Conservation (phyloP, 306 rosid species). For the Quercus variabilis region DNA sequence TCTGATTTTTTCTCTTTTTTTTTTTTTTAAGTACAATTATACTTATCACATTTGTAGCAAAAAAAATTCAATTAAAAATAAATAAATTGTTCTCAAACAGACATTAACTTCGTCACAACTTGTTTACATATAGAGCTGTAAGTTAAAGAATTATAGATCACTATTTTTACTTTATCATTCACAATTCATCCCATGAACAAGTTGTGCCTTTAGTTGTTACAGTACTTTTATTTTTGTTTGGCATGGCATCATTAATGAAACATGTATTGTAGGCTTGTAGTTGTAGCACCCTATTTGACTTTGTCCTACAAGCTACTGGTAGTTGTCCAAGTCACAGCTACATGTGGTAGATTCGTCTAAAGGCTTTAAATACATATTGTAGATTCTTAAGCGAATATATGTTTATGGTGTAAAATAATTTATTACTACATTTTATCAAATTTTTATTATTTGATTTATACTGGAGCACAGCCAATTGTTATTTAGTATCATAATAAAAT, state of each 20-base stretch:
- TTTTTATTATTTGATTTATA: not conserved
- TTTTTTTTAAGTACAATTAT: no score
- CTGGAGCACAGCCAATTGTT: not conserved
- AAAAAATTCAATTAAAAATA: no score
- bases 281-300: constrained; percentile 9
- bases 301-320: not conserved
- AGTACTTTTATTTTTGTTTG: not conserved
- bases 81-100: no score
- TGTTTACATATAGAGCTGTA: rapidly evolving
- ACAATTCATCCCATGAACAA: no score
- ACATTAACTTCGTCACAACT: no score
- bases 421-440: not conserved
- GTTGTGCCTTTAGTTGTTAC: no score
- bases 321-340: constrained; percentile 1
- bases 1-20: rapidly evolving
- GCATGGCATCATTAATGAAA: not conserved
- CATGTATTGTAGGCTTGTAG: no score
- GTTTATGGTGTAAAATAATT: not conserved
- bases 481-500: not conserved
- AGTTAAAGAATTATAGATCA: no score
- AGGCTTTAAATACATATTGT: not conserved
- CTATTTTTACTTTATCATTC: no score
- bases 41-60: no score
- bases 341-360: constrained; percentile 4
- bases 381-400: not conserved